Evolutionary conservation across 73 alveolate genomes (phyloP).

Genomic region (Uronychia setigera): DNA sequence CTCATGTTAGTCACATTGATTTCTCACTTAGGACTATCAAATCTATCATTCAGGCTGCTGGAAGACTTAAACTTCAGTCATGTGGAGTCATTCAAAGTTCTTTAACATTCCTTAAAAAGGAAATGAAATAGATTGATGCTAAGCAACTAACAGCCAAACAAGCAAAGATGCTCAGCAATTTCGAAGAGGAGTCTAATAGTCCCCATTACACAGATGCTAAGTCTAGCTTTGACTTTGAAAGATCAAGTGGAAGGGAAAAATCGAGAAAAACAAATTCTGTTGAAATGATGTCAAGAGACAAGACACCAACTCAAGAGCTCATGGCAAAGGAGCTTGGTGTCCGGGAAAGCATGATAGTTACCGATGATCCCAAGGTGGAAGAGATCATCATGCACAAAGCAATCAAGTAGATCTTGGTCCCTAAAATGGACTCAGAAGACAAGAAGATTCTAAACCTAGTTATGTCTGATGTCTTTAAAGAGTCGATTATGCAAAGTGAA

Average conservation of each 20-base stretch:
- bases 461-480: constrained; percentile 76
- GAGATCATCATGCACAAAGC: constrained; percentile 66
- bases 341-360: constrained; percentile 12
- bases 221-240: not conserved
- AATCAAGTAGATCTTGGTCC: constrained; percentile 72
- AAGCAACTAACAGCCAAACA: not conserved
- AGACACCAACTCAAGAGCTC: constrained; percentile 4
- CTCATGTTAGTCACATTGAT: too few relatives aligned
- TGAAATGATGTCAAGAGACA: not conserved
- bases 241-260: constrained; percentile 7
- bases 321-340: constrained; percentile 46
- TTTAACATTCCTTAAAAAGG: constrained; percentile 77
- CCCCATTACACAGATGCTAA: too few relatives aligned
- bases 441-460: constrained; percentile 68
- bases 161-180: not conserved
- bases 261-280: constrained; percentile 5
- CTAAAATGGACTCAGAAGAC: constrained; percentile 78
- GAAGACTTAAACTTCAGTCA: too few relatives aligned
- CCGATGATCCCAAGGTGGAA: constrained; percentile 41
- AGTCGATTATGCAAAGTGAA: constrained; percentile 50
- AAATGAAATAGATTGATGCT: too few relatives aligned
- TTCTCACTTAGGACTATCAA: too few relatives aligned
- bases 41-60: too few relatives aligned
- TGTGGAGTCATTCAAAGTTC: too few relatives aligned
- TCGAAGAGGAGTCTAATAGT: not conserved